Percentiles rank a stretch among this genome's conserved stretches.
These are phyloP conservation scores for Raffaelea arxii DNA, from an alignment of 2,329 filamentous ascomycete species.

Conservation along the genomic window DNA sequence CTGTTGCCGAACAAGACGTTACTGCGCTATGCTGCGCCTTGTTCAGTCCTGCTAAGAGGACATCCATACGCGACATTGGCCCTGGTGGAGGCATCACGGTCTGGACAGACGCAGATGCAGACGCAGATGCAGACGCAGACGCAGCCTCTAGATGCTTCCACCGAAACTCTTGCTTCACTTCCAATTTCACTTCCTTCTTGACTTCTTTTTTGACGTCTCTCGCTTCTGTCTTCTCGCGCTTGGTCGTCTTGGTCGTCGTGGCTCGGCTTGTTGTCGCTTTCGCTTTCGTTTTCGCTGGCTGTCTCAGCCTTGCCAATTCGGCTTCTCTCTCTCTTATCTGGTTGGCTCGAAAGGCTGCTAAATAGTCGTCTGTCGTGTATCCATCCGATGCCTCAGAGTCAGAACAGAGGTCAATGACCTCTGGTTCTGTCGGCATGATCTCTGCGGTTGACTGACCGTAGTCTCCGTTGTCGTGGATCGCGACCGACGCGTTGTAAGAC, in stretches of 20 bases:
- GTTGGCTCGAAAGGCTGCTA: not conserved
- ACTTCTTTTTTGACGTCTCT: not conserved
- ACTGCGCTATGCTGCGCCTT: conserved; percentile 46
- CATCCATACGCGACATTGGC: too few species aligned
- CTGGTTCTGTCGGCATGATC: not conserved
- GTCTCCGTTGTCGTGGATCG: not conserved
- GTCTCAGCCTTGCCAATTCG: too few species aligned
- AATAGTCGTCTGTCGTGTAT: not conserved
- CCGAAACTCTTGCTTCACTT: not conserved
- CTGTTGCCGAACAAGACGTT: conserved; percentile 39
- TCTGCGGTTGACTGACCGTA: not conserved
- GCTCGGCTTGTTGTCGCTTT: not conserved
- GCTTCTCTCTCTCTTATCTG: too few species aligned
- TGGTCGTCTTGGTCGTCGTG: not conserved
- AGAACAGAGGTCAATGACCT: conserved; percentile 7
- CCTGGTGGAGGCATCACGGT: too few species aligned
- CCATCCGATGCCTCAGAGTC: conserved; percentile 2
- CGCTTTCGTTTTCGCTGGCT: not conserved
- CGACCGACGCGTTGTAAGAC: too few species aligned
- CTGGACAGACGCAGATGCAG: too few species aligned
- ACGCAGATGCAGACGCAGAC: too few species aligned
- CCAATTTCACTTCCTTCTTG: not conserved
- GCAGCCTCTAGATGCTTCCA: too few species aligned
- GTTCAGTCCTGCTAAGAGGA: too few species aligned
- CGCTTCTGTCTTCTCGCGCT: too few species aligned